Base-by-base conservation (phyloP, 148 eudicot genomes). In the Talinum fruticosum region DNA sequence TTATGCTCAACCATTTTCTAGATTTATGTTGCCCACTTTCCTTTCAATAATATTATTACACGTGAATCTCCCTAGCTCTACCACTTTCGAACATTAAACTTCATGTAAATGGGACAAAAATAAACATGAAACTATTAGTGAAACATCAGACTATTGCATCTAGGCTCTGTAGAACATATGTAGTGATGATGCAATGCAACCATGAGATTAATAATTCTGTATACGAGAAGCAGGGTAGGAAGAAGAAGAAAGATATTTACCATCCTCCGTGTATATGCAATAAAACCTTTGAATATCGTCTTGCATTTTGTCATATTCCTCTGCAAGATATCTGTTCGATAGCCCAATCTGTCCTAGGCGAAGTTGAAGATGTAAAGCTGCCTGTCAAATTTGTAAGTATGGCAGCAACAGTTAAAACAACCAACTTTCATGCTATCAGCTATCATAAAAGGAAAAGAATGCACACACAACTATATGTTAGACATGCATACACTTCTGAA, bases 241-340 rank as follows among this genome's bases (percentile, higher is more conserved):
- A 33, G 45, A 34, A 35, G 26, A 23, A 49, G 23, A 30, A 79
- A 34, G 6, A 13, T 61, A 76, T 51, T 69, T 75, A 94, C 97
- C 86, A 70, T 84, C 80, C 70, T 87, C 84, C 19, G 80, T 38
- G 84, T 70, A 69, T 26, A 75, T 69, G 78, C 97, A 68, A 83
- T 83, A 96, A 77, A 84, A 93, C 66, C 71, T 90, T 77, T 54
- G 82, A 59, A 96, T 73, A 34, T 79, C 72, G 59, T 82, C 76
- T 78, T 93, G 97, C 66, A 88, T 85, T 79, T 84, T 87, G 79
- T 96, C 91, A 82, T 88, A 91, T 83, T 88, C 97, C 72, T 75
- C 84, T 1, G 84, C 77, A 71, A 89, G 84, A 68, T 74, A 68
- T 74, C 88, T 81, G 82, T 85, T 83, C 34, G 87, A 33, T 30